Conservation (phyloP, 2,329 filamentous ascomycete genomes). For the Cladophialophora yegresii region DNA sequence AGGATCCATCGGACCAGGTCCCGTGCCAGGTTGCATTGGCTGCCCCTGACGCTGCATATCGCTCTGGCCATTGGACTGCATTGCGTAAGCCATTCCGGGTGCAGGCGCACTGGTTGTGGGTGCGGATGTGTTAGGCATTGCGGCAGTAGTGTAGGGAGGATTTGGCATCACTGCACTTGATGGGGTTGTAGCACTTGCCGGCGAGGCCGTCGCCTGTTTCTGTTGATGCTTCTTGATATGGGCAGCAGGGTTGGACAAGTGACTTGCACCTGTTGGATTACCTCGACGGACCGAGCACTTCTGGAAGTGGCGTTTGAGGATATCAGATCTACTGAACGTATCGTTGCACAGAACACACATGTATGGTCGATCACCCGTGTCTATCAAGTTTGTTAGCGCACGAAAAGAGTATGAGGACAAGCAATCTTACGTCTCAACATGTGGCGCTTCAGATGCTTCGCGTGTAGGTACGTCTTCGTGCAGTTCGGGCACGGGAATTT, state of each 20-base stretch:
- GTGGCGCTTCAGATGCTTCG: conserved; percentile 96
- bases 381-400: conserved; percentile 55
- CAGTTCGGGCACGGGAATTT: conserved; percentile 98
- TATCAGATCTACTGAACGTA: conserved; percentile 96
- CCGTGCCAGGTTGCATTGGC: conserved; percentile 31
- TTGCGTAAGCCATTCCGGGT: conserved; percentile 33
- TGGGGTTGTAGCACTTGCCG: conserved; percentile 29
- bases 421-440: conserved; percentile 80
- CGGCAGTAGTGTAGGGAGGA: conserved; percentile 34
- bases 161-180: conserved; percentile 32
- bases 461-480: conserved; percentile 95
- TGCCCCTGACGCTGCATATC: conserved; percentile 35
- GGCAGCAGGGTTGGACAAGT: conserved; percentile 88
- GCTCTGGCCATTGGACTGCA: conserved; percentile 30
- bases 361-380: conserved; percentile 96
- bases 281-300: conserved; percentile 97
- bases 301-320: conserved; percentile 97
- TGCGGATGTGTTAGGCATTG: conserved; percentile 34
- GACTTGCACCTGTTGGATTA: conserved; percentile 91
- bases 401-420: conserved; percentile 11
- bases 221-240: conserved; percentile 74
- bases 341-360: conserved; percentile 98
- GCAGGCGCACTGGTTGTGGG: conserved; percentile 35
- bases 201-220: conserved; percentile 34
- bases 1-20: conserved; percentile 30